These are phyloP conservation scores for Rhodotorula taiwanensis DNA, from an alignment of 768 basidiomycete species.

Conservation along the genomic window DNA sequence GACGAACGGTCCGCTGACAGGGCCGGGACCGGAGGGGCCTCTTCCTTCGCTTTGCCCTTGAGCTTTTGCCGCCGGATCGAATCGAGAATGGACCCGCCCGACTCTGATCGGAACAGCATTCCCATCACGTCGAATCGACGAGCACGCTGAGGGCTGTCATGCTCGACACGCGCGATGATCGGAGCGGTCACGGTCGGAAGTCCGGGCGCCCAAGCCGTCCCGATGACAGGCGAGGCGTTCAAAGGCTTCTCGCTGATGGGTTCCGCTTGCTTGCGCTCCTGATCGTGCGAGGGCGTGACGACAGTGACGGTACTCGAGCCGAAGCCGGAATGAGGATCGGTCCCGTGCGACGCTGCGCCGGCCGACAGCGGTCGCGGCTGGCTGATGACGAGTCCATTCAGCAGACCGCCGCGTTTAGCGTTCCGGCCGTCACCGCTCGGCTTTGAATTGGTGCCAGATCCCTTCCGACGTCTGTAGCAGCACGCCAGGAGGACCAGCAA, in stretches of 20 bases:
- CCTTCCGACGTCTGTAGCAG: constrained; percentile 40
- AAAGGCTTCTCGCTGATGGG: neutral
- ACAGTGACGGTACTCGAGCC: neutral
- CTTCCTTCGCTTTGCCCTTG: constrained; percentile 3
- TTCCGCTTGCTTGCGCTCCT: constrained; percentile 5
- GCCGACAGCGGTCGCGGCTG: constrained; percentile 1
- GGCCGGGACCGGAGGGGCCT: constrained; percentile 5
- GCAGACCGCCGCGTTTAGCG: no score
- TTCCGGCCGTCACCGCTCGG: no score
- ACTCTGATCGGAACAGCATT: constrained; percentile 20
- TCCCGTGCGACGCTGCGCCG: constrained; percentile 1
- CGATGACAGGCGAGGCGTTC: neutral
- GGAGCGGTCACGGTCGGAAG: neutral
- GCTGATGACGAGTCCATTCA: constrained; percentile 8
- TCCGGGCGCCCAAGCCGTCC: constrained; percentile 9
- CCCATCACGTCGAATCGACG: constrained; percentile 34
- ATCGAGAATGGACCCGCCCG: constrained; percentile 10
- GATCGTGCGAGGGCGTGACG: neutral
- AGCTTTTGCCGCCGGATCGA: neutral
- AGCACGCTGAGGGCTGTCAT: neutral
- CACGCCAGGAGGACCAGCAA: constrained; percentile 42
- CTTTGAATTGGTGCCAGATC: neutral
- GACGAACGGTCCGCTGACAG: constrained; percentile 7
- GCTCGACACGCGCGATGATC: neutral
- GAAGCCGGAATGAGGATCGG: neutral